These are phyloP conservation scores for Chaetothyriales sp. DNA, from an alignment of 2,329 filamentous ascomycete species.

Conservation along the genomic window DNA sequence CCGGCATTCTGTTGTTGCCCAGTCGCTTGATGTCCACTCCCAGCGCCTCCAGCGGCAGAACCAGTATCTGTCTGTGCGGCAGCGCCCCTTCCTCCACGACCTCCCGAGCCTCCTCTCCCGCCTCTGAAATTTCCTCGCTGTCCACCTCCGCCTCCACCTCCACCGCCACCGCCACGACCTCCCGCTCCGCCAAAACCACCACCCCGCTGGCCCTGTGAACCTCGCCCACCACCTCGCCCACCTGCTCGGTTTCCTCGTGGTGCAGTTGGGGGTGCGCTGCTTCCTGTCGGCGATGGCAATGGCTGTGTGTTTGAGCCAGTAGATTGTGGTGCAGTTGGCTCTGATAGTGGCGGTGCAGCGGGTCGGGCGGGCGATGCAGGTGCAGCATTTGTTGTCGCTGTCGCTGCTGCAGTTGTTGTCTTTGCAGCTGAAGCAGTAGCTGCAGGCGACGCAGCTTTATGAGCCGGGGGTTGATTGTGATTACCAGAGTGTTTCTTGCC, in stretches of 20 bases:
- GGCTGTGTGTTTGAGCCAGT: neutral
- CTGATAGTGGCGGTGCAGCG: neutral
- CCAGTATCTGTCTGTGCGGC: neutral
- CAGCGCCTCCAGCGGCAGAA: neutral
- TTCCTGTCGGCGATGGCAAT: neutral
- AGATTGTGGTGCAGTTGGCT: neutral
- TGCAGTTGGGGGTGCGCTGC: slow-evolving; percentile 4
- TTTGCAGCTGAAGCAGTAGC: neutral
- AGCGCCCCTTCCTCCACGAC: slow-evolving; percentile 39
- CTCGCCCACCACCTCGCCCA: slow-evolving; percentile 4
- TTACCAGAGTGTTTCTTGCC: slow-evolving; percentile 1
- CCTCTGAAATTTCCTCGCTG: slow-evolving; percentile 8
- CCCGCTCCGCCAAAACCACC: slow-evolving; percentile 16
- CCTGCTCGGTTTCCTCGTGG: slow-evolving; percentile 6
- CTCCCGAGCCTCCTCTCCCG: slow-evolving; percentile 64
- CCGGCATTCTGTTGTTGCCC: too few relatives aligned
- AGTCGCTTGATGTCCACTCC: neutral
- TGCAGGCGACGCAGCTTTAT: slow-evolving; percentile 4
- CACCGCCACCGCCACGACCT: slow-evolving; percentile 13
- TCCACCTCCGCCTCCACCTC: slow-evolving; percentile 11
- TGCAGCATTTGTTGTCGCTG: neutral
- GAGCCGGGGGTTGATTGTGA: slow-evolving; percentile 3
- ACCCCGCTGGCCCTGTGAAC: slow-evolving; percentile 10
- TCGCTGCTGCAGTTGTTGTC: slow-evolving; percentile 5
- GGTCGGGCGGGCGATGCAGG: slow-evolving; percentile 7